Evolutionary conservation across 176 grass and related monocot genomes (phyloP), one percentile per base, ranked within the genome.

Genomic region (Carex pumila): DNA sequence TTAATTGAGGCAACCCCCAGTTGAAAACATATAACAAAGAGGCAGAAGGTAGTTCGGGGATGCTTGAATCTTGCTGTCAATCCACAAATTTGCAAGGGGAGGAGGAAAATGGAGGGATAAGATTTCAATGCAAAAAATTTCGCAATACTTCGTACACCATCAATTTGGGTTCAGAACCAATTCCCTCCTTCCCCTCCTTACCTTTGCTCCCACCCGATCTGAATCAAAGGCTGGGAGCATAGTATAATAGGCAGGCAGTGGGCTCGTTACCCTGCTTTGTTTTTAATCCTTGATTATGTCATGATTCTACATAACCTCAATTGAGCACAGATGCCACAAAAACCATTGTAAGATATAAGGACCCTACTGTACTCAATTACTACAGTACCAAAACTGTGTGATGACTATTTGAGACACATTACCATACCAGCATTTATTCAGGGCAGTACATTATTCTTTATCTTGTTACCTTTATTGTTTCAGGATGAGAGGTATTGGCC

Each of bases 401-500:
- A 5, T 66, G 15, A 62, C 61, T 25, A 11, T 58, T 79, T 86
- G 41, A 57, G 11, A 58, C 84, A 61, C 71, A 12, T 45, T 64
- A 15, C 56, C 29, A 9, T 84, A 18, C 31, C 67, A 70, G 67
- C 2, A 43, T 41, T 71, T 77, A 36, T 39, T 18, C 12, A 69
- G 41, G 14, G 34, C 34, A 69, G 15, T 15, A 39, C 69, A 88
- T 80, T 63, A 88, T 88, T 85, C 80, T 77, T 47, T 54, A 84
- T 81, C 79, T 34, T 7, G 71, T 50, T 81, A 85, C 69, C 37
- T 19, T 83, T 85, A 60, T 82, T 81, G 41, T 88, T 78, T 84
- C 91, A 97, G 95, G 92, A 94, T 91, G 89, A 97, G 92, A 94
- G 77, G 66, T 84, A 91, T 19, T 98, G 95, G 95, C 90, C 95